Percentiles rank a stretch among this genome's conserved stretches.
These are phyloP conservation scores for Inga leiocalycina DNA, from an alignment of 306 rosid species.

Conservation along the genomic window DNA sequence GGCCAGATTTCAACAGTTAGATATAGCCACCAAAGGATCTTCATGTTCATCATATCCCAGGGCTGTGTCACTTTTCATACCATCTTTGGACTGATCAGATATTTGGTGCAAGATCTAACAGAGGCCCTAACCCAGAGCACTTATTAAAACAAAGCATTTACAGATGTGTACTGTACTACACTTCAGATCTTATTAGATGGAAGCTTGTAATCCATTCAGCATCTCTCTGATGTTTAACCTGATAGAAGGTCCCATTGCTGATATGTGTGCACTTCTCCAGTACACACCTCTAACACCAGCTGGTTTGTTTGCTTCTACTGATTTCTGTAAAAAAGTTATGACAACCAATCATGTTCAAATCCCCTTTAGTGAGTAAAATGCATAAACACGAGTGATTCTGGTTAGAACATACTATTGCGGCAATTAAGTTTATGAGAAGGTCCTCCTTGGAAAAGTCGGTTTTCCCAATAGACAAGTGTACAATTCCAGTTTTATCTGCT, in stretches of 20 bases:
- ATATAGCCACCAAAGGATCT: slow-evolving; percentile 31
- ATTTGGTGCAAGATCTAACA: slow-evolving; percentile 41
- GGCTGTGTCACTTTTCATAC: slow-evolving; percentile 41
- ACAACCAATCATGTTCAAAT: neutral
- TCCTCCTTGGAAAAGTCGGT: slow-evolving; percentile 87
- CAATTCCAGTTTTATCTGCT: slow-evolving; percentile 98
- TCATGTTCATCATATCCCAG: slow-evolving; percentile 27
- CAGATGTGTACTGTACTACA: slow-evolving; percentile 41
- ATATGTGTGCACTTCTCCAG: slow-evolving; percentile 91
- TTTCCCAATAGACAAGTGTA: slow-evolving; percentile 86
- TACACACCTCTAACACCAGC: slow-evolving; percentile 89
- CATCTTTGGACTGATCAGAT: slow-evolving; percentile 40
- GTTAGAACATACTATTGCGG: slow-evolving; percentile 71
- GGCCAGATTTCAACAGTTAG: slow-evolving; percentile 32
- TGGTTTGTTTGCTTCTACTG: slow-evolving; percentile 88
- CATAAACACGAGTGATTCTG: slow-evolving; percentile 5
- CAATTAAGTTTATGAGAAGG: slow-evolving; percentile 74
- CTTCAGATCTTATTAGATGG: slow-evolving; percentile 47
- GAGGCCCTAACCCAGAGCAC: slow-evolving; percentile 39
- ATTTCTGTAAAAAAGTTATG: slow-evolving; percentile 59
- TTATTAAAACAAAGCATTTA: slow-evolving; percentile 50
- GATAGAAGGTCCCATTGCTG: slow-evolving; percentile 94
- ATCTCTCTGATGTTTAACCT: slow-evolving; percentile 79
- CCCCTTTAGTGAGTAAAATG: neutral
- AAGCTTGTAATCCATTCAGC: slow-evolving; percentile 79